Evolutionary conservation across 164 flowering plant species (phyloP), one percentile per base, ranked within the genome.

Genomic region (Macadamia integrifolia): DNA sequence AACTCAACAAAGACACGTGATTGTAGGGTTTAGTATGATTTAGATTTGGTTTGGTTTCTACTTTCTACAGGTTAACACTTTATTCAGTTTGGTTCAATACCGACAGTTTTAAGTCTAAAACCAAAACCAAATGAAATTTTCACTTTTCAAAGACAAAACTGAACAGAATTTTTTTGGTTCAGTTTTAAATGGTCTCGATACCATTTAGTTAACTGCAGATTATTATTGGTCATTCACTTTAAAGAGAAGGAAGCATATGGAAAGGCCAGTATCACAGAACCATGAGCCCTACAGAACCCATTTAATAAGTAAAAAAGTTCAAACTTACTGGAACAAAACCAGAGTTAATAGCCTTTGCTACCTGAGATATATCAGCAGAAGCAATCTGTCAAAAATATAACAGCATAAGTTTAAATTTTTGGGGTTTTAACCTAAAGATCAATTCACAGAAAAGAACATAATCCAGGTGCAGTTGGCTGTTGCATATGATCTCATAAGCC

Each of bases 241-340:
- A 35, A 29, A 35, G 46, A 32, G 48, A 61, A n/a, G 5, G 23
- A 42, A 66, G 57, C 9, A 53, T 32, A 9, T 32, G 15, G n/a
- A n/a, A 17, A 4, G 17, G 17, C 48, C 7, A 31, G 17, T 30
- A 17, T 9, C 17, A 46, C 9, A 43, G 13, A 31, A 28, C 18
- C 10, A 50, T 58, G 28, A 50, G 67, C 5, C 35, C 13, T 8
- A 46, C 3, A 46, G 50, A 46, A 46, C 9, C 50, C 3, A 1
- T 46, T 46, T 23, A 23, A 9, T 23, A 57, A 61, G 17, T 48
- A 10, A 44, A 64, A 60, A 35, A n/a, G 58, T 64, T 61, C 31
- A 62, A 73, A 80, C 93, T 83, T 82, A 93, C 98, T 66, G 99
- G 99, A 65, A 89, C 75, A 76, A 94, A 88, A 64, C 99, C 99